Evolutionary conservation across 495 filamentous ascomycete species (phyloP), one percentile per base, ranked within the genome.

Genomic region (Rhypophila decipiens): DNA sequence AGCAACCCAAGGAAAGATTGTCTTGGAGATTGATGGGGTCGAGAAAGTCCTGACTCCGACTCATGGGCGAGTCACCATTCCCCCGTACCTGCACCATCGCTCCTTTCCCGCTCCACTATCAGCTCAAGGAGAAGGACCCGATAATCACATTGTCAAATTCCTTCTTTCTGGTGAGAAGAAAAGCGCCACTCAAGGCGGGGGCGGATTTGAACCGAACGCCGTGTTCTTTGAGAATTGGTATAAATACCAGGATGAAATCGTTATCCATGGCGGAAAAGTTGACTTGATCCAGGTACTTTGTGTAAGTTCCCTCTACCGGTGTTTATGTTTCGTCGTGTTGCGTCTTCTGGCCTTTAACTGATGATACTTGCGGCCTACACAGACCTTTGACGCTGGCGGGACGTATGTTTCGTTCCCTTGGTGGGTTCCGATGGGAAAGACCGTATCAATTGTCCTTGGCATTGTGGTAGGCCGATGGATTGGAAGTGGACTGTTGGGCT

Each of bases 151-250:
- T 50, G 41, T 51, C 49, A 55, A 33, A 21, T 64, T 66, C 37
- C 13, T 63, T 43, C 57, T 66, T 22, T 63, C 59, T 11, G 70
- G 63, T 2, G 46, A 57, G 49, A 57, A 52, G 10, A 64, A 67
- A 2, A 37, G 44, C 13, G n/a, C n/a, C n/a, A n/a, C n/a, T n/a
- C n/a, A n/a, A n/a, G n/a, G n/a, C n/a, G n/a, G n/a, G n/a, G 54
- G 64, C 38, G 27, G 51, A 27, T 72, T 66, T 42, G 48, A 58
- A 47, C 63, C 76, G 3, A 69, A 77, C 58, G 61, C 56, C 1
- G 53, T 71, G 24, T 78, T 78, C 59, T 77, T 78, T 36, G 66
- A 77, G 58, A 78, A 78, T 40, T 78, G 72, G 74, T 77, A 77
- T 51, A 66, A 61, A 18, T 76, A 75, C 43, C 73, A 73, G 58